Evolutionary conservation across 805 yeast species (phyloP).

Genomic region (Saccharomycopsis sp.): DNA sequence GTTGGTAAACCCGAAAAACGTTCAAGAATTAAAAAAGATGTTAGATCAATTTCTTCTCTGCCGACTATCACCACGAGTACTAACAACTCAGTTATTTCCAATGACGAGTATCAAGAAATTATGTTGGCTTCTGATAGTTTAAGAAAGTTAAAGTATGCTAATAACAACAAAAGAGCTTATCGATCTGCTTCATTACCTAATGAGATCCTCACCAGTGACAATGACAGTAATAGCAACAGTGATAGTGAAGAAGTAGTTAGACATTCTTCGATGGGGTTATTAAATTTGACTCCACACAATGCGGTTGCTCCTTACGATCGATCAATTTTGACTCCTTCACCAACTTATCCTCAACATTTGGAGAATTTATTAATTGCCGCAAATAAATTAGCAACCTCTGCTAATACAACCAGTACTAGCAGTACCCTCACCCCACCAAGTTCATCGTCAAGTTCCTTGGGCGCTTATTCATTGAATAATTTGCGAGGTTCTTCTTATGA

Average conservation of each 20-base stretch:
- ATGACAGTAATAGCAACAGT: neutral
- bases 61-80: neutral
- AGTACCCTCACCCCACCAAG: no score
- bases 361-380: constrained; percentile 11
- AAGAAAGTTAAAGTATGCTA: constrained; percentile 13
- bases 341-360: constrained; percentile 8
- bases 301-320: neutral
- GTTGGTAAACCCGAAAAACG: neutral
- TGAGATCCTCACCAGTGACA: constrained; percentile 4
- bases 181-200: constrained; percentile 9
- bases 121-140: constrained; percentile 12
- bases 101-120: constrained; percentile 16
- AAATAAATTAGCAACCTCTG: constrained; percentile 6
- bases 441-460: neutral
- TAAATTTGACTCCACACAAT: neutral
- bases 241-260: neutral
- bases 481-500: no score
- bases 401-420: neutral
- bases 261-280: neutral
- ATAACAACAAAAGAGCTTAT: neutral
- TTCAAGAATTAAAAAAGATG: neutral
- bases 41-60: neutral
- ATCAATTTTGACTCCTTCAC: constrained; percentile 8
- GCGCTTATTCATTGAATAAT: neutral
- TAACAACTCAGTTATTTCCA: neutral